These are phyloP conservation scores for Leptographium flavum DNA, from an alignment of 2,329 filamentous ascomycete species.

Conservation along the genomic window DNA sequence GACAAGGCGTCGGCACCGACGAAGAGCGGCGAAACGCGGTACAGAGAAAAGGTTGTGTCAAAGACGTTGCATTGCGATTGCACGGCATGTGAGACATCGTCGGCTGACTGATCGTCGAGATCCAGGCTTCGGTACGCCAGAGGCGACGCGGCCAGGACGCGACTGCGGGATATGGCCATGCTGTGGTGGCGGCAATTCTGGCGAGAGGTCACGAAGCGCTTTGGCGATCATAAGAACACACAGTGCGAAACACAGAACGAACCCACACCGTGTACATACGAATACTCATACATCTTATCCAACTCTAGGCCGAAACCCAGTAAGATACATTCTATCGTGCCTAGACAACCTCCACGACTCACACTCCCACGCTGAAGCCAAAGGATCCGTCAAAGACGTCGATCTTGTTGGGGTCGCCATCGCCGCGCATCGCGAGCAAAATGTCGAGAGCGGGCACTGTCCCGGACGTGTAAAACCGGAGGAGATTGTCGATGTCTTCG, in stretches of 20 bases:
- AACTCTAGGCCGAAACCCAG: too few species aligned
- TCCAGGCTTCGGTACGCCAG: too few species aligned
- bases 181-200: neutral
- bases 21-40: slow-evolving; percentile 40
- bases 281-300: too few species aligned
- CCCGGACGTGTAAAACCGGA: slow-evolving; percentile 53
- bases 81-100: too few species aligned
- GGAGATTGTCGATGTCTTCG: slow-evolving; percentile 69
- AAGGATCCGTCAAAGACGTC: slow-evolving; percentile 46
- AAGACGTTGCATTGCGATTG: slow-evolving; percentile 22
- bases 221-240: too few species aligned
- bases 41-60: slow-evolving; percentile 43
- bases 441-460: slow-evolving; percentile 41
- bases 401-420: slow-evolving; percentile 27
- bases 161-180: slow-evolving; percentile 1
- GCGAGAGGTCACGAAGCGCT: too few species aligned
- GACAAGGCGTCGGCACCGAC: slow-evolving; percentile 27
- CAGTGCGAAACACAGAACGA: neutral
- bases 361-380: slow-evolving; percentile 38
- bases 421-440: slow-evolving; percentile 38
- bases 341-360: neutral
- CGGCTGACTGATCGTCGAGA: too few species aligned
- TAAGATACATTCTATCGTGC: too few species aligned
- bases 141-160: neutral
- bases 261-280: neutral